phyloP scores from a whole-genome alignment of 2,329 filamentous ascomycete genomes.

The Aspergillus cejpii region DNA sequence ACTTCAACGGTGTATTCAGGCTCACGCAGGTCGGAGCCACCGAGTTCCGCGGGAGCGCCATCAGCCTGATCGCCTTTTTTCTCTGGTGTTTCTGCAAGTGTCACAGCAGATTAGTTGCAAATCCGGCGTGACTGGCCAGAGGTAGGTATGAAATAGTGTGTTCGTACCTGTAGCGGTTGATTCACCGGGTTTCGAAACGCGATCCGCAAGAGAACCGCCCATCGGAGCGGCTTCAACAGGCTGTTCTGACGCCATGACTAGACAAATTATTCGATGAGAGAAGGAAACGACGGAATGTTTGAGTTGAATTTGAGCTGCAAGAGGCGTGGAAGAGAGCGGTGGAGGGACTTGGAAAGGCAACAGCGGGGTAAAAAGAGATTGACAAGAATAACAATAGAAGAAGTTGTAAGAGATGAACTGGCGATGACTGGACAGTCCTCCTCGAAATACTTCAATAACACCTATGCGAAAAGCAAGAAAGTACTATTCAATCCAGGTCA shows the following conservation, averaged over 20 bases:
- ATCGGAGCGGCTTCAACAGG: constrained; percentile 21
- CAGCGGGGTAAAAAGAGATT: neutral
- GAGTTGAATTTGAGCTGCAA: neutral
- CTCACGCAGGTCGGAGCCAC: constrained; percentile 56
- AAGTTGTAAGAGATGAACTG: neutral
- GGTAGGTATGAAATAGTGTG: constrained; percentile 7
- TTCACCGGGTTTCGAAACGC: constrained; percentile 41
- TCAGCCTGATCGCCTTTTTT: constrained; percentile 30
- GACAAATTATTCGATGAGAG: neutral
- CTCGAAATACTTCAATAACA: neutral
- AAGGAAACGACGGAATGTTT: constrained; percentile 1
- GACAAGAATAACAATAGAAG: neutral
- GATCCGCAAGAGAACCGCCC: constrained; percentile 43
- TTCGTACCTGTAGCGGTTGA: constrained; percentile 28
- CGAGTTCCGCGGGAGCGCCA: constrained; percentile 33
- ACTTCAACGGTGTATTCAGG: constrained; percentile 84
- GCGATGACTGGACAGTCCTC: neutral
- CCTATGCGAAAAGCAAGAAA: neutral
- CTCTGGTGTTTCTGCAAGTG: constrained; percentile 13
- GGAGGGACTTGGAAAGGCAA: neutral
- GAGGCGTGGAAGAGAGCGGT: neutral
- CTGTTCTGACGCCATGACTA: constrained; percentile 38
- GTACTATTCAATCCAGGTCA: neutral
- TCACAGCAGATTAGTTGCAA: constrained; percentile 15
- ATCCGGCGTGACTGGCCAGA: constrained; percentile 12